Percentiles rank a stretch among this genome's conserved stretches.
Conservation (phyloP, 495 filamentous ascomycete genomes). For the Xeromyces bisporus region DNA sequence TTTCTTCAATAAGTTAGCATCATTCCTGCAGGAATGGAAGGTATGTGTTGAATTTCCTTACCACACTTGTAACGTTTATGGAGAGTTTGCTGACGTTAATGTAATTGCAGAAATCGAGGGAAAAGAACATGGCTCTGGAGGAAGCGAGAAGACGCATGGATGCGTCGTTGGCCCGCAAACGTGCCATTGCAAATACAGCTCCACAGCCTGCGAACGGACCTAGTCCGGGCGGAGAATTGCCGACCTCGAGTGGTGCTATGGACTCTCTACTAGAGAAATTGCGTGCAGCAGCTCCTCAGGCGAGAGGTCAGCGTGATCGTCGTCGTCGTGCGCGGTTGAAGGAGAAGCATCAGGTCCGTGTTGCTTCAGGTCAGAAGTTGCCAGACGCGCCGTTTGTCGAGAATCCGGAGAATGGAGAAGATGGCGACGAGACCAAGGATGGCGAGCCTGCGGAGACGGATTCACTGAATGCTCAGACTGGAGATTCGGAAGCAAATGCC, state of each 20-base stretch:
- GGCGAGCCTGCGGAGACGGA: slow-evolving; percentile 17
- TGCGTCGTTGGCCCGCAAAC: slow-evolving; percentile 77
- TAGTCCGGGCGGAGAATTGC: slow-evolving; percentile 23
- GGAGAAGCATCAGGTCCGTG: slow-evolving; percentile 80
- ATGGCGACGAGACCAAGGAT: slow-evolving; percentile 8
- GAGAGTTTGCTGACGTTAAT: too few relatives aligned
- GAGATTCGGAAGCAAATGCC: slow-evolving; percentile 23
- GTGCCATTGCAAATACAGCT: slow-evolving; percentile 30
- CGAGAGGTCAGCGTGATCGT: slow-evolving; percentile 70
- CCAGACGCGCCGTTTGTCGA: slow-evolving; percentile 45
- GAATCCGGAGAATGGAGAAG: slow-evolving; percentile 14
- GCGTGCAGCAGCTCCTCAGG: slow-evolving; percentile 79
- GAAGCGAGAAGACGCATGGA: slow-evolving; percentile 72
- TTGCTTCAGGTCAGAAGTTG: slow-evolving; percentile 72
- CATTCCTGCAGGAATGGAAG: slow-evolving; percentile 87
- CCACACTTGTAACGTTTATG: not conserved
- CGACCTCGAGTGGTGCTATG: slow-evolving; percentile 73
- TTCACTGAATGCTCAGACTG: slow-evolving; percentile 21
- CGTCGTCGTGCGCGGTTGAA: slow-evolving; percentile 74
- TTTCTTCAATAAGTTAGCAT: slow-evolving; percentile 90
- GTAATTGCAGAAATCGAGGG: slow-evolving; percentile 56
- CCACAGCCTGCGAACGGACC: slow-evolving; percentile 33
- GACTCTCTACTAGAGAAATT: slow-evolving; percentile 92
- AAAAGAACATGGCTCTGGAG: slow-evolving; percentile 79
- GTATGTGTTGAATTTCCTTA: slow-evolving; percentile 22